Evolutionary conservation across 1,139 yeast species (phyloP).

Genomic region (Chernovozyma aurita): DNA sequence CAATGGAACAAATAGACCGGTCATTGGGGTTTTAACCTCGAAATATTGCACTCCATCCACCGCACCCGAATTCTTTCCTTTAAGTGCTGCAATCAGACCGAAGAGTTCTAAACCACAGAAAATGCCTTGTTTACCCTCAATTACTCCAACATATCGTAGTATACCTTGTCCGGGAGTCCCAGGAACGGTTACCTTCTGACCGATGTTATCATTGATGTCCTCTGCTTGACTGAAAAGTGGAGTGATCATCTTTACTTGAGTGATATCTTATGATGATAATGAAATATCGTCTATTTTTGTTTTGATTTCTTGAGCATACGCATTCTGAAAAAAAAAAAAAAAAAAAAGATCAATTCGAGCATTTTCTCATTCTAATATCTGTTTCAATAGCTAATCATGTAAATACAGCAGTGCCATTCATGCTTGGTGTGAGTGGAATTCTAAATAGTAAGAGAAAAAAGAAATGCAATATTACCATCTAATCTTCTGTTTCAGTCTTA

Average conservation of each 20-base stretch:
- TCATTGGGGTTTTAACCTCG: constrained; percentile 51
- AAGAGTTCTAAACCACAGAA: constrained; percentile 85
- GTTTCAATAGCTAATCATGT: no score
- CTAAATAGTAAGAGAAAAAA: no score
- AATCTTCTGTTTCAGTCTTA: no score
- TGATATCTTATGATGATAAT: background rate
- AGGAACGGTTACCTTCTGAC: constrained; percentile 37
- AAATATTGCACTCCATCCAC: constrained; percentile 44
- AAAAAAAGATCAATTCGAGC: no score
- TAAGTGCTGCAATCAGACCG: constrained; percentile 50
- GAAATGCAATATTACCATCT: no score
- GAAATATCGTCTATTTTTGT: constrained; percentile 2
- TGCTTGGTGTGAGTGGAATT: no score
- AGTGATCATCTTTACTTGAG: background rate
- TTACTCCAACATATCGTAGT: constrained; percentile 68
- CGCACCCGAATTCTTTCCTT: constrained; percentile 44
- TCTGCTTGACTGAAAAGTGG: background rate
- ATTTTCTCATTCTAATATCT: no score
- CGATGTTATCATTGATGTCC: constrained; percentile 19
- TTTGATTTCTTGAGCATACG: constrained; percentile 4
- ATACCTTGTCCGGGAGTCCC: constrained; percentile 53
- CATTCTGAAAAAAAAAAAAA: no score
- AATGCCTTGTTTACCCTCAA: constrained; percentile 67
- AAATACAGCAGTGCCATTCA: no score
- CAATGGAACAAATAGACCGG: constrained; percentile 75